phyloP scores from a whole-genome alignment of 164 flowering plant species.

The Tetrastigma voinierianum region DNA sequence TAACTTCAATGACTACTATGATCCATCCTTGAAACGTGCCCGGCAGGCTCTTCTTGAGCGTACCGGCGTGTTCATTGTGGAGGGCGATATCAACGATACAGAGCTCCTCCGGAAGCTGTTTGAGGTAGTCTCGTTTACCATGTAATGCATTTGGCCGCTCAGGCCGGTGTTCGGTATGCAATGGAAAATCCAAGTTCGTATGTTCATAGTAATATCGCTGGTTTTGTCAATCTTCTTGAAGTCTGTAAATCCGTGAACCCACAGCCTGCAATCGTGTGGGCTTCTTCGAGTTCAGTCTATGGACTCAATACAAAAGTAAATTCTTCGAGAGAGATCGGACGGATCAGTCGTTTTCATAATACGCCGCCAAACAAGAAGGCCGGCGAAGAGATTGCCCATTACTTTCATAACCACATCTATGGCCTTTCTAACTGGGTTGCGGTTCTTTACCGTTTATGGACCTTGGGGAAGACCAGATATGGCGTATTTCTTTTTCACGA shows the following conservation, averaged over 20 bases:
- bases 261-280: slow-evolving; percentile 63
- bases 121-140: slow-evolving; percentile 80
- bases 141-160: slow-evolving; percentile 94
- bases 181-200: no score
- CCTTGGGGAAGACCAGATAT: slow-evolving; percentile 97
- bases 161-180: slow-evolving; percentile 83
- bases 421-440: slow-evolving; percentile 90
- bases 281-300: no score
- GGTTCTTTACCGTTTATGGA: slow-evolving; percentile 93
- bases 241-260: no score
- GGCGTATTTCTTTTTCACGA: slow-evolving; percentile 91
- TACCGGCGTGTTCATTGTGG: slow-evolving; percentile 75
- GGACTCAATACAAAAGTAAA: slow-evolving; percentile 46
- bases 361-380: slow-evolving; percentile 97
- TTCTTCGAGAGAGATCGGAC: slow-evolving; percentile 85
- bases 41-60: slow-evolving; percentile 70
- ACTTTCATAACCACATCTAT: slow-evolving; percentile 82
- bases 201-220: no score
- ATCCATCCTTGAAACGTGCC: slow-evolving; percentile 66
- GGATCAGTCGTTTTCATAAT: slow-evolving; percentile 91
- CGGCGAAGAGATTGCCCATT: slow-evolving; percentile 86
- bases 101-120: slow-evolving; percentile 63
- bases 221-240: no score
- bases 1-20: slow-evolving; percentile 84
- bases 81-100: slow-evolving; percentile 81